phyloP scores from a whole-genome alignment of 2,329 filamentous ascomycete genomes.

The Colletotrichum incanum region DNA sequence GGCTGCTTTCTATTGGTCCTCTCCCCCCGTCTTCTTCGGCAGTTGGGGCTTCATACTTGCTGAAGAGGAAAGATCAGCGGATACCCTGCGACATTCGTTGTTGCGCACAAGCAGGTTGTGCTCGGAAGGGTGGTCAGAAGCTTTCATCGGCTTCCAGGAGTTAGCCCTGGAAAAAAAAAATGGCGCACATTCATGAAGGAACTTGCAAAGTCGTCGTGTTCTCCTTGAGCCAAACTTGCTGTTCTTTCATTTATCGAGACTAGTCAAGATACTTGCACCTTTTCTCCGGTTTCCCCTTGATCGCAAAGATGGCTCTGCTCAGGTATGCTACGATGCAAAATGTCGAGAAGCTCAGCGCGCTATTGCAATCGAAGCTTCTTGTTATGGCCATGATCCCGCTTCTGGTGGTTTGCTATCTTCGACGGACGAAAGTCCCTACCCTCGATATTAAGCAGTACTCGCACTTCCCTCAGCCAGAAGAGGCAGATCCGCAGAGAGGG shows the following conservation, averaged over 20 bases:
- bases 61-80: conserved; percentile 3
- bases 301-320: conserved; percentile 24
- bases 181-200: conserved; percentile 15
- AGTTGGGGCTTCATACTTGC: conserved; percentile 5
- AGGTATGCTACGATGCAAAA: not conserved
- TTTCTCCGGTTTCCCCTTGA: not conserved
- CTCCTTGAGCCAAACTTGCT: not conserved
- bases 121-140: not conserved
- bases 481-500: conserved; percentile 32
- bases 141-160: not conserved
- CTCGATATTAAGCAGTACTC: conserved; percentile 33
- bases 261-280: not conserved
- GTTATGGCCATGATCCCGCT: conserved; percentile 21
- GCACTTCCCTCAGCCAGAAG: conserved; percentile 32
- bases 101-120: not conserved
- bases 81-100: conserved; percentile 15
- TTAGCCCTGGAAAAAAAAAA: conserved; percentile 33
- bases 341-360: conserved; percentile 8
- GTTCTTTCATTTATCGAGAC: not conserved
- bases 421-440: conserved; percentile 11
- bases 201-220: not conserved
- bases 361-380: conserved; percentile 31
- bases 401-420: conserved; percentile 18
- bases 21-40: not conserved
- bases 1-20: not conserved